Percentiles rank a stretch among this genome's conserved stretches.
Conservation (phyloP, 2,329 filamentous ascomycete genomes). For the Anisogramma anomala region DNA sequence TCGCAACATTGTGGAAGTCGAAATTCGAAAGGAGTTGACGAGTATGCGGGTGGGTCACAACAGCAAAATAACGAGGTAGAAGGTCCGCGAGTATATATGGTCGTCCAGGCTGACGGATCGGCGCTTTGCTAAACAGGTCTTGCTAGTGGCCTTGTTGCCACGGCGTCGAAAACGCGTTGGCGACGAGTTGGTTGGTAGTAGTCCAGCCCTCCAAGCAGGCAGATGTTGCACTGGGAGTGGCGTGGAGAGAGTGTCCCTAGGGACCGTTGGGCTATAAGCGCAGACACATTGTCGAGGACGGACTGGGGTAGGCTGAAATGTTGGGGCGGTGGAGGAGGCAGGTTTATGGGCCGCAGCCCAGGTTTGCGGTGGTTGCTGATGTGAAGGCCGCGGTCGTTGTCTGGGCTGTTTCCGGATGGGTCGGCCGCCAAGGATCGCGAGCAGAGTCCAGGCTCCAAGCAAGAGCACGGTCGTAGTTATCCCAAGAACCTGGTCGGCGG, state of each 20-base stretch:
- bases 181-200: conserved; percentile 4
- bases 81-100: conserved; percentile 8
- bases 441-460: too few relatives aligned
- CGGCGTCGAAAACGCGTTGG: not conserved
- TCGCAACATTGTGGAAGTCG: conserved; percentile 18
- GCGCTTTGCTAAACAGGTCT: conserved; percentile 7
- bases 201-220: conserved; percentile 11
- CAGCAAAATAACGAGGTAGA: conserved; percentile 5
- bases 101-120: conserved; percentile 1
- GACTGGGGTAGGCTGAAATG: conserved; percentile 5
- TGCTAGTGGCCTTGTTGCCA: conserved; percentile 2
- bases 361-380: not conserved
- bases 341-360: conserved; percentile 10
- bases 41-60: conserved; percentile 2
- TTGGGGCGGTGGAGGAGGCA: conserved; percentile 7
- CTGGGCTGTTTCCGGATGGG: conserved; percentile 7
- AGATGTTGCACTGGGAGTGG: conserved; percentile 15
- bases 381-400: conserved; percentile 6
- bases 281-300: conserved; percentile 19
- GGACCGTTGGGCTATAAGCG: conserved; percentile 29
- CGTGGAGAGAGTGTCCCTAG: conserved; percentile 29
- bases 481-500: too few relatives aligned
- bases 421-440: not conserved
- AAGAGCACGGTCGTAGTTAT: too few relatives aligned
- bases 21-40: conserved; percentile 1